Percentiles rank a stretch among this genome's conserved stretches.
Evolutionary conservation across 306 rosid genomes (phyloP).

Genomic region (Dalbergia oliveri): DNA sequence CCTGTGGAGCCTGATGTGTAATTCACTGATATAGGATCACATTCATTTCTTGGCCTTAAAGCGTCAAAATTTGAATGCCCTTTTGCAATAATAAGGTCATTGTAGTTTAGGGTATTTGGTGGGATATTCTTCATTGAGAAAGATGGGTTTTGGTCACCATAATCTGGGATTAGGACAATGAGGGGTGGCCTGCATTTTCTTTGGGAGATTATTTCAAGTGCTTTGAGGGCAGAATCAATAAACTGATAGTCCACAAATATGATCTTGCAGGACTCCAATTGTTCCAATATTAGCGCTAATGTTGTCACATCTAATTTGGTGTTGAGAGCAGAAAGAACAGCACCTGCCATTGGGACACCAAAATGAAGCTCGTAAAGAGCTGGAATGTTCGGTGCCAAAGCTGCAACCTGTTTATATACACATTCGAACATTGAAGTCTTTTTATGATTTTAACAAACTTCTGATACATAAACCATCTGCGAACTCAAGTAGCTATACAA

Average conservation of each 20-base stretch:
- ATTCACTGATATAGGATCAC: constrained; percentile 77
- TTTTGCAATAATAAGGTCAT: constrained; percentile 51
- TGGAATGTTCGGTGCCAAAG: constrained; percentile 83
- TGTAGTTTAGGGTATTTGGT: constrained; percentile 50
- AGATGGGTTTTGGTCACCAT: constrained; percentile 38
- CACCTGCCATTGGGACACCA: constrained; percentile 88
- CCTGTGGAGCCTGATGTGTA: constrained; percentile 93
- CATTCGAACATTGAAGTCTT: constrained; percentile 10
- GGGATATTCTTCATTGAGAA: constrained; percentile 45
- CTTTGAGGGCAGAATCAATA: constrained; percentile 57
- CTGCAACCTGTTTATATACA: constrained; percentile 62
- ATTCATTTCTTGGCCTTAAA: constrained; percentile 53
- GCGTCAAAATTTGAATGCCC: constrained; percentile 52
- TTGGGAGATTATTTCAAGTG: constrained; percentile 47
- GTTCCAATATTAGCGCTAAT: constrained; percentile 63
- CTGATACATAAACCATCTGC: neutral
- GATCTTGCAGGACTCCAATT: constrained; percentile 63
- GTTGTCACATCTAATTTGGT: constrained; percentile 59
- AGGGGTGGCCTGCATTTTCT: constrained; percentile 59
- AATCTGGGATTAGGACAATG: constrained; percentile 60
- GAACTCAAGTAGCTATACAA: neutral
- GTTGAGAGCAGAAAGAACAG: constrained; percentile 74
- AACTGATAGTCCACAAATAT: constrained; percentile 69
- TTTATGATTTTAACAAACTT: neutral
- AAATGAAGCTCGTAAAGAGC: constrained; percentile 85